Percentiles rank a stretch among this genome's conserved stretches.
phyloP scores from a whole-genome alignment of 306 rosid species.

The Sindora glabra region DNA sequence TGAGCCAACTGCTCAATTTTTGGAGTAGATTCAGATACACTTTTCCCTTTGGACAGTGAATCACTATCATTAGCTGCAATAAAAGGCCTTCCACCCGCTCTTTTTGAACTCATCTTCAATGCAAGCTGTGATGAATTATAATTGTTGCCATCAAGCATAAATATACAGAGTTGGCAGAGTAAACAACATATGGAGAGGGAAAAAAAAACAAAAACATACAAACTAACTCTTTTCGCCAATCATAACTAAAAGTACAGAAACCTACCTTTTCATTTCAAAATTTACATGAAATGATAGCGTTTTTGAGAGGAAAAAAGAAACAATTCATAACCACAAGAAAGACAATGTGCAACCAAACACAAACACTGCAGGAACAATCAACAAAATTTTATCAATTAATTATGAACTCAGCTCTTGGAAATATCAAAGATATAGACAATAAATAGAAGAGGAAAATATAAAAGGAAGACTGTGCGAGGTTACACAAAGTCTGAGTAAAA shows the following conservation, averaged over 20 bases:
- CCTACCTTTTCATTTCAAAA: neutral
- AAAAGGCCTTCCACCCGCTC: conserved; percentile 32
- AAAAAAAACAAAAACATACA: neutral
- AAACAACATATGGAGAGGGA: neutral
- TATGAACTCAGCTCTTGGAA: neutral
- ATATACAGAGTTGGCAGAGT: neutral
- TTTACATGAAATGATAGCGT: neutral
- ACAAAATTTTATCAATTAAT: neutral
- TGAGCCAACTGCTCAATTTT: conserved; percentile 38
- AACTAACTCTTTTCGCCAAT: neutral
- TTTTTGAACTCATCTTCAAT: conserved; percentile 39
- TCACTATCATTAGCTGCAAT: neutral
- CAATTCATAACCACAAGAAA: too few species aligned
- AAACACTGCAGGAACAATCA: neutral
- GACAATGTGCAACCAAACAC: too few species aligned
- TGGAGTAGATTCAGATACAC: conserved; percentile 15
- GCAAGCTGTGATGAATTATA: neutral
- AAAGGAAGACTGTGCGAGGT: neutral
- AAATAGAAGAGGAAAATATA: neutral
- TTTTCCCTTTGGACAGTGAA: conserved; percentile 34
- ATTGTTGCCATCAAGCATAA: neutral
- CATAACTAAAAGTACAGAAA: neutral
- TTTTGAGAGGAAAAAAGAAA: neutral
- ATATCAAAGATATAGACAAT: neutral
- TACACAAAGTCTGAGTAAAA: neutral